A percentile compares a stretch with the other conserved stretches of the same genome.
These are phyloP conservation scores for Sarocladium kiliense DNA, from an alignment of 2,329 filamentous ascomycete genomes.

Conservation along the genomic window DNA sequence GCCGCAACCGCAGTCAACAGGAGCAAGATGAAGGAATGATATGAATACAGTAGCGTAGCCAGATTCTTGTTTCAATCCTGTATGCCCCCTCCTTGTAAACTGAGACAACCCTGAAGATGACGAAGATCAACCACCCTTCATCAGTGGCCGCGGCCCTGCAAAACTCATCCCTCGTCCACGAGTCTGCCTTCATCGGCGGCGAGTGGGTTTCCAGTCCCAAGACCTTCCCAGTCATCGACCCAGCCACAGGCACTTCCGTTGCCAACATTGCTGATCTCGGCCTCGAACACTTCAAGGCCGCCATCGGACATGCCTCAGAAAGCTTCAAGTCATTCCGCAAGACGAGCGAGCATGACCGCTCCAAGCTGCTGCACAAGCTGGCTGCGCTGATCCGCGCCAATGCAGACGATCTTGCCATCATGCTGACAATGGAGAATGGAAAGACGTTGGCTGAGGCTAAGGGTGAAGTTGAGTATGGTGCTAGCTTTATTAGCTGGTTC, in stretches of 20 bases:
- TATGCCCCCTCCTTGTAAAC: too few relatives aligned
- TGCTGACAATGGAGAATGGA: constrained; percentile 67
- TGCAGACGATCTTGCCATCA: constrained; percentile 30
- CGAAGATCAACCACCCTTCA: neutral
- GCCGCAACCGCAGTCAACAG: too few relatives aligned
- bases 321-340: neutral
- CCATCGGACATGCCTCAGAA: neutral
- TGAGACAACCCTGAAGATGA: too few relatives aligned
- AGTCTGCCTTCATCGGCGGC: constrained; percentile 10
- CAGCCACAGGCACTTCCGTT: neutral
- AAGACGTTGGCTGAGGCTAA: constrained; percentile 58
- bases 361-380: neutral
- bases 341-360: constrained; percentile 7
- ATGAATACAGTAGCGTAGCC: too few relatives aligned
- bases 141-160: neutral
- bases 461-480: constrained; percentile 53
- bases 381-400: neutral
- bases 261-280: constrained; percentile 7
- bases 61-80: too few relatives aligned
- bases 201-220: neutral
- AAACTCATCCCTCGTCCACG: constrained; percentile 2
- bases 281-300: neutral
- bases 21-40: too few relatives aligned
- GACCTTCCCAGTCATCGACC: constrained; percentile 8
- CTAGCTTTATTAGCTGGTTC: constrained; percentile 60